Evolutionary conservation across 441 rosid genomes (phyloP), one percentile per base, ranked within the genome.

Genomic region (Omphalea diandra): DNA sequence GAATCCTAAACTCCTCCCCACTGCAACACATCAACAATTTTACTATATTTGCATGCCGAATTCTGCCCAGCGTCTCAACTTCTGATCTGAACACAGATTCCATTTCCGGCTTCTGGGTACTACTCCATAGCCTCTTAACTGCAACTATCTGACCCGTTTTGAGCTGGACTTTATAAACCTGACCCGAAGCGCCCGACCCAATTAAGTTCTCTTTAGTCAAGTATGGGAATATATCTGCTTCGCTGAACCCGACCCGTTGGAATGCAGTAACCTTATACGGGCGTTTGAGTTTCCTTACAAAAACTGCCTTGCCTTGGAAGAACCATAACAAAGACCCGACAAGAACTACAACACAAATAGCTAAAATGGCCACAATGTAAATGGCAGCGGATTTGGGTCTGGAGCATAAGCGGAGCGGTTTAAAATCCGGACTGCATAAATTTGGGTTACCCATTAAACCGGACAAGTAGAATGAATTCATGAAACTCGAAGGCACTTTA

Each of bases 181-280:
- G 72, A 47, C 93, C 91, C 1, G 95, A 85, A 0, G 88, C 86
- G 1, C 97, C 97, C 0, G 78, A 76, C 2, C 95, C 97, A 24
- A 89, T 83, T 24, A 81, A 46, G 47, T 86, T 87, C n/a, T 78
- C 81, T 2, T 84, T 84, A 5, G 68, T 79, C 20, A 91, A 29
- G 64, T 40, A 7, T 18, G 84, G 82, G 24, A 75, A 46, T 69
- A 90, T 71, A 18, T 87, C 91, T 4, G 71, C 85, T 40, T 29
- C 84, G 4, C 58, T 78, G 60, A 86, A 83, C 66, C 69, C 85
- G 68, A 84, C 67, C 75, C 86, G 88, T 53, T 87, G 94, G 56
- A 86, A 90, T 5, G 77, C 46, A 12, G 86, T 85, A 12, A 85
- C 79, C 2, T 65, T 82, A 52, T 77, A 76, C 14, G 65, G 67